These are phyloP conservation scores for Ricinus communis DNA, from an alignment of 345 rosid species.

Conservation along the genomic window DNA sequence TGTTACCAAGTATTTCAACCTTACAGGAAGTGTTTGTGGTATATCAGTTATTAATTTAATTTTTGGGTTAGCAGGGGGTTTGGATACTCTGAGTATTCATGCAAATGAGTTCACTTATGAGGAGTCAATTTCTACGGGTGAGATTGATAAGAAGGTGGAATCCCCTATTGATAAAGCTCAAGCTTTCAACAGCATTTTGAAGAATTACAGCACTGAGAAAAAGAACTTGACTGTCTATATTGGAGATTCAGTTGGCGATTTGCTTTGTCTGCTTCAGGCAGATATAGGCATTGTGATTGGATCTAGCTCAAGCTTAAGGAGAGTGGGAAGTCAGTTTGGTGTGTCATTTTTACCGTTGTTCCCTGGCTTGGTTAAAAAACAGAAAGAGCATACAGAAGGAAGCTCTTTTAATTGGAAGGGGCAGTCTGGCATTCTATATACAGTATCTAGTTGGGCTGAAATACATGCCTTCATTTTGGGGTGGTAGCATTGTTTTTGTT, in stretches of 20 bases:
- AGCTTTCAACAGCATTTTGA: slow-evolving; percentile 52
- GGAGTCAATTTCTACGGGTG: slow-evolving; percentile 74
- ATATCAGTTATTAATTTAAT: slow-evolving; percentile 1
- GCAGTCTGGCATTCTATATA: slow-evolving; percentile 72
- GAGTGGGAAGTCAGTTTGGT: slow-evolving; percentile 75
- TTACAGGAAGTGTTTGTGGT: not conserved
- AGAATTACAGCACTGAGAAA: slow-evolving; percentile 30
- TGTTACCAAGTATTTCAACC: too few species aligned
- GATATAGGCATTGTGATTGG: slow-evolving; percentile 91
- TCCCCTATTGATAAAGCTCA: slow-evolving; percentile 74
- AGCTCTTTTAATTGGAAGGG: slow-evolving; percentile 59
- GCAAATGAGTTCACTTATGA: slow-evolving; percentile 76
- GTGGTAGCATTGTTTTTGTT: slow-evolving; percentile 42
- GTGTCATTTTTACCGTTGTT: slow-evolving; percentile 81
- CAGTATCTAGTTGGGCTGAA: slow-evolving; percentile 89
- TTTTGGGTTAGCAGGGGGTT: slow-evolving; percentile 46
- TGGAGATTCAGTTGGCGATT: slow-evolving; percentile 89
- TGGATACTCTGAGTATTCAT: slow-evolving; percentile 57
- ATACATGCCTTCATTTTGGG: slow-evolving; percentile 89
- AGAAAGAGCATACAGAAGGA: slow-evolving; percentile 51
- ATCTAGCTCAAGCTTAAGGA: slow-evolving; percentile 78
- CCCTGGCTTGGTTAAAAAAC: slow-evolving; percentile 69
- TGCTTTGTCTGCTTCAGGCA: slow-evolving; percentile 89
- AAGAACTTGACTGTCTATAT: slow-evolving; percentile 67
- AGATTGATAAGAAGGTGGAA: slow-evolving; percentile 63